A percentile compares a stretch with the other conserved stretches of the same genome.
phyloP scores from a whole-genome alignment of 768 basidiomycete species.

The Psilocybe sp. region DNA sequence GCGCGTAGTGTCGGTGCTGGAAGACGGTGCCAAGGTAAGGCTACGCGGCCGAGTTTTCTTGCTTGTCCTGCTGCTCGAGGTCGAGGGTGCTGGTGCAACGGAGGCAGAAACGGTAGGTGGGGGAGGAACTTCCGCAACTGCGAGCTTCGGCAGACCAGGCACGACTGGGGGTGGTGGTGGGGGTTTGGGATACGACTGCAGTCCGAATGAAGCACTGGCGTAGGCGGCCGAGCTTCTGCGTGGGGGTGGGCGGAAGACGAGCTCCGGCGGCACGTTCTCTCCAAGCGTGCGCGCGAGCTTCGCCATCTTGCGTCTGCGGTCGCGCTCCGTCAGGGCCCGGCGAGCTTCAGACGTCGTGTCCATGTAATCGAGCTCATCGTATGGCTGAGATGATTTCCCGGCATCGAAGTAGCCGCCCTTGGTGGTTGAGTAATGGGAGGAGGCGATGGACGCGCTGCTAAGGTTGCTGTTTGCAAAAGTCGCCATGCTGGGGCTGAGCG shows the following conservation, averaged over 20 bases:
- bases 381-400: no score
- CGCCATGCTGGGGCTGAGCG: not conserved
- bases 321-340: conserved; percentile 17
- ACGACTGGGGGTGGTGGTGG: not conserved
- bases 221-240: not conserved
- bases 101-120: not conserved
- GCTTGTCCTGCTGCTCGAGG: not conserved
- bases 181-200: not conserved
- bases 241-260: conserved; percentile 34
- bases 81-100: no score
- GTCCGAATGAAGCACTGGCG: not conserved
- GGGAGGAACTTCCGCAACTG: no score
- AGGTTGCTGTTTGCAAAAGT: conserved; percentile 1
- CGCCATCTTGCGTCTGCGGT: conserved; percentile 48
- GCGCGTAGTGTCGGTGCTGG: not conserved
- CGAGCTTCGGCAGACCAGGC: not conserved
- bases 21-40: conserved; percentile 18
- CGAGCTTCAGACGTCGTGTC: not conserved
- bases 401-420: no score
- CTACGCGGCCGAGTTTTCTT: conserved; percentile 11
- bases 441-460: not conserved
- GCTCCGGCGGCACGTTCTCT: conserved; percentile 55
- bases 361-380: not conserved
- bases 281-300: conserved; percentile 58
- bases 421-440: conserved; percentile 5